Evolutionary conservation across 225 moss, liverwort and hornwort genomes (phyloP).

Genomic region (Marchantia polymorpha): DNA sequence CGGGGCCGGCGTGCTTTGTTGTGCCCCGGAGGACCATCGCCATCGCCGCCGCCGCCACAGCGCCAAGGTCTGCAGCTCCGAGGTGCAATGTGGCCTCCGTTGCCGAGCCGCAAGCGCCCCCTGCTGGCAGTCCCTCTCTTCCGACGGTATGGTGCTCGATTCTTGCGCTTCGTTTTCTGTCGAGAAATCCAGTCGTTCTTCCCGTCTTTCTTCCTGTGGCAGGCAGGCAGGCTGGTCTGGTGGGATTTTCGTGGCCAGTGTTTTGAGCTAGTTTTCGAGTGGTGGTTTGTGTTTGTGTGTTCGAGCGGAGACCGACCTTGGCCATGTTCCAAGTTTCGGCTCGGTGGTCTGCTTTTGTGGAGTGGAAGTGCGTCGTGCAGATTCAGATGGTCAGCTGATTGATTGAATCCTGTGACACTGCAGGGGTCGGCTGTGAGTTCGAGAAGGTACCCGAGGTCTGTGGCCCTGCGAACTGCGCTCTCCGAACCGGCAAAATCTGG

Average conservation of each 20-base stretch:
- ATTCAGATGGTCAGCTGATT: not conserved
- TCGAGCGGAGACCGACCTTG: not conserved
- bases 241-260: no score
- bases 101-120: not conserved
- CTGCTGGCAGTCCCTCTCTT: not conserved
- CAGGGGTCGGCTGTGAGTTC: not conserved
- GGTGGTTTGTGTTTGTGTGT: not conserved
- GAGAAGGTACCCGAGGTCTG: not conserved
- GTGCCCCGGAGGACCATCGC: not conserved
- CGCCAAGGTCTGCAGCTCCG: not conserved
- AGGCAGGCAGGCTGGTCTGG: not conserved
- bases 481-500: not conserved
- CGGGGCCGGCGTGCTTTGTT: not conserved
- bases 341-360: not conserved
- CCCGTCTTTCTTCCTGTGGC: not conserved
- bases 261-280: not conserved
- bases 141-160: not conserved
- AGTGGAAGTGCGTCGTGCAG: not conserved
- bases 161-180: not conserved
- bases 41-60: not conserved
- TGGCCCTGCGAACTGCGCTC: not conserved
- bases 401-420: not conserved
- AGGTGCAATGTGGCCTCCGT: not conserved
- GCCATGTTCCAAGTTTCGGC: not conserved
- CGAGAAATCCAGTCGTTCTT: not conserved